phyloP scores from a whole-genome alignment of 2,329 filamentous ascomycete genomes.

The Xylaria sp. region DNA sequence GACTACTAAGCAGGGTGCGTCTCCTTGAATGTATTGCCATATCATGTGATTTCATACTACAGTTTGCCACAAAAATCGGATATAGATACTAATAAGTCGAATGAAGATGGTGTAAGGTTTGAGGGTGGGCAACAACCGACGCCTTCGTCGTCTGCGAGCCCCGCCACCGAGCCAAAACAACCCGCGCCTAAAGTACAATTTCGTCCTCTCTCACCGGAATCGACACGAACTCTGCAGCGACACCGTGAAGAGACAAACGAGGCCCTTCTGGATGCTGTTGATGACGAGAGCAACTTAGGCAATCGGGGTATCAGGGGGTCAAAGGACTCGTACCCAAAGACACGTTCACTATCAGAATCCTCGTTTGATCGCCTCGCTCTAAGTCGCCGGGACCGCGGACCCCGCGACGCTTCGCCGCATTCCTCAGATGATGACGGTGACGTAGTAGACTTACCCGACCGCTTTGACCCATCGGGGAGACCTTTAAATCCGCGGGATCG shows the following conservation, averaged over 20 bases:
- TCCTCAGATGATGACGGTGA: constrained; percentile 32
- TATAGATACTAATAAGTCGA: constrained; percentile 4
- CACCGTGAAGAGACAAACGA: constrained; percentile 31
- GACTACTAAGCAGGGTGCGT: constrained; percentile 44
- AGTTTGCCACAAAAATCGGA: background rate
- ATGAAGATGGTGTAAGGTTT: constrained; percentile 25
- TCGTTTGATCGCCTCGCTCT: constrained; percentile 27
- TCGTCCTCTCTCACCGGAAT: constrained; percentile 40
- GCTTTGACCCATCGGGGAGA: constrained; percentile 39
- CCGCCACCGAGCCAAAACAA: constrained; percentile 16
- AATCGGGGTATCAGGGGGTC: background rate
- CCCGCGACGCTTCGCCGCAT: constrained; percentile 17
- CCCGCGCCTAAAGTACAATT: constrained; percentile 36
- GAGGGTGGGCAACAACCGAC: background rate
- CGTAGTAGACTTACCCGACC: constrained; percentile 40
- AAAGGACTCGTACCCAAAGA: constrained; percentile 9
- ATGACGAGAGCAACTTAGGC: background rate
- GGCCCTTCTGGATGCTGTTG: constrained; percentile 9
- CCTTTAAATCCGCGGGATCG: constrained; percentile 28
- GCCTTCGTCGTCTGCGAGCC: background rate
- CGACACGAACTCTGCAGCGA: constrained; percentile 37
- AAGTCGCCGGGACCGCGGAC: constrained; percentile 17
- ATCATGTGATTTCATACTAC: constrained; percentile 2
- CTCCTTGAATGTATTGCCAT: constrained; percentile 36
- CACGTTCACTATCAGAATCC: constrained; percentile 35